phyloP scores from a whole-genome alignment of 208 protist genomes.

The Leishmania amazonensis region DNA sequence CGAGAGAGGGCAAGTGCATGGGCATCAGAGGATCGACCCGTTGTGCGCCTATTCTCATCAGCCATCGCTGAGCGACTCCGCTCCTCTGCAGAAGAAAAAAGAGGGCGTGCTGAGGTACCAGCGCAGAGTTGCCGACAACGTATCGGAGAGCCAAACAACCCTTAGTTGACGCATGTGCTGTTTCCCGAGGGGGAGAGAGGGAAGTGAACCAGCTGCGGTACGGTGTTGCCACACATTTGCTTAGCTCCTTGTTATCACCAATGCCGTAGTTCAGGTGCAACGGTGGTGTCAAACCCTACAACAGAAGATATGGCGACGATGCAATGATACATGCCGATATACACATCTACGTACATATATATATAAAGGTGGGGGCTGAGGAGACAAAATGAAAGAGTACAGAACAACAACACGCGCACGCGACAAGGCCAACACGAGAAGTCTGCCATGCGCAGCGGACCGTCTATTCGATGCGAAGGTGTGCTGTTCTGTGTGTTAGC shows the following conservation, averaged over 20 bases:
- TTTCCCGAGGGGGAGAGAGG: neutral
- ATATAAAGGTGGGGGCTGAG: neutral
- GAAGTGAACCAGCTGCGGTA: neutral
- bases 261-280: neutral
- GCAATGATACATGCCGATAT: neutral
- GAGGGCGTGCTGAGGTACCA: neutral
- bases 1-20: neutral
- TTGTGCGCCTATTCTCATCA: neutral
- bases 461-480: neutral
- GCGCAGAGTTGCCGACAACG: neutral
- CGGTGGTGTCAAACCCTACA: neutral
- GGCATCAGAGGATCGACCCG: neutral
- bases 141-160: neutral
- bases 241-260: neutral
- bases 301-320: neutral
- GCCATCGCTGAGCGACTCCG: neutral
- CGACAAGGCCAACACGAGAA: neutral
- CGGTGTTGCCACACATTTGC: neutral
- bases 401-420: neutral
- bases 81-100: neutral
- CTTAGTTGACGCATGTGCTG: neutral
- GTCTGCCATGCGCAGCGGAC: neutral
- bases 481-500: too few species aligned
- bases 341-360: neutral
- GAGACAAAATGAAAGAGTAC: neutral